Conservation (phyloP, 2,329 filamentous ascomycete genomes). For the Aspergillus pseudonomiae region DNA sequence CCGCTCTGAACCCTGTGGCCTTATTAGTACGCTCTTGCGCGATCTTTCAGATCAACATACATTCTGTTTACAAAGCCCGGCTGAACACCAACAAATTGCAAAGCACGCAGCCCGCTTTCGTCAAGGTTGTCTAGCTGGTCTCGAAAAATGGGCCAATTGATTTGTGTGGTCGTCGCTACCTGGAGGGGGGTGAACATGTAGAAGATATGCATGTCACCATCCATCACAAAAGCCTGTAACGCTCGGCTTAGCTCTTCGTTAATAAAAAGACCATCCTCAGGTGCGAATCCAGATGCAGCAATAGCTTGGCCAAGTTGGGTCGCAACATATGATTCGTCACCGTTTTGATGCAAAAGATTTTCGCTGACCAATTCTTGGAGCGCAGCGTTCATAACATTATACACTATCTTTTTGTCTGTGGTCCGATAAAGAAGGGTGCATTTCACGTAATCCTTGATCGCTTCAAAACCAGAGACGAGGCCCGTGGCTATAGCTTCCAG, state of each 20-base stretch:
- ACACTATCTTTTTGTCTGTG: conserved; percentile 53
- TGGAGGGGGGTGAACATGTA: conserved; percentile 78
- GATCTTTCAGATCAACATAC: conserved; percentile 44
- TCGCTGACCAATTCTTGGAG: conserved; percentile 60
- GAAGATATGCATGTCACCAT: conserved; percentile 77
- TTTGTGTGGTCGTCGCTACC: conserved; percentile 44
- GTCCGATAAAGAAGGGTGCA: conserved; percentile 69
- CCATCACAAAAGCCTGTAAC: conserved; percentile 74
- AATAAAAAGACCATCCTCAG: conserved; percentile 74
- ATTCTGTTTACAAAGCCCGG: conserved; percentile 68
- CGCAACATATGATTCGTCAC: conserved; percentile 58
- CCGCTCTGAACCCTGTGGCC: conserved; percentile 66
- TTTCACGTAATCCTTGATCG: conserved; percentile 68
- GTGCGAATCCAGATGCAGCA: conserved; percentile 72
- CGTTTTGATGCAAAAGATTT: conserved; percentile 58
- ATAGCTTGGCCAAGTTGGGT: conserved; percentile 71
- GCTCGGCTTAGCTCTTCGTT: conserved; percentile 69
- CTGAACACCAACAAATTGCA: conserved; percentile 69
- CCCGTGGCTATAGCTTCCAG: conserved; percentile 71
- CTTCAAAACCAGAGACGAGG: conserved; percentile 66
- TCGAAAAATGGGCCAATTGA: conserved; percentile 75
- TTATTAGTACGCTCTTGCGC: conserved; percentile 10
- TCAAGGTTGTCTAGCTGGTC: conserved; percentile 71
- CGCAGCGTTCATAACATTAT: conserved; percentile 60
- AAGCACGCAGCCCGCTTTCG: conserved; percentile 70